A percentile compares a stretch with the other conserved stretches of the same genome.
Conservation (phyloP, 1,284 basidiomycete species). For the Anthracocystis setariae region DNA sequence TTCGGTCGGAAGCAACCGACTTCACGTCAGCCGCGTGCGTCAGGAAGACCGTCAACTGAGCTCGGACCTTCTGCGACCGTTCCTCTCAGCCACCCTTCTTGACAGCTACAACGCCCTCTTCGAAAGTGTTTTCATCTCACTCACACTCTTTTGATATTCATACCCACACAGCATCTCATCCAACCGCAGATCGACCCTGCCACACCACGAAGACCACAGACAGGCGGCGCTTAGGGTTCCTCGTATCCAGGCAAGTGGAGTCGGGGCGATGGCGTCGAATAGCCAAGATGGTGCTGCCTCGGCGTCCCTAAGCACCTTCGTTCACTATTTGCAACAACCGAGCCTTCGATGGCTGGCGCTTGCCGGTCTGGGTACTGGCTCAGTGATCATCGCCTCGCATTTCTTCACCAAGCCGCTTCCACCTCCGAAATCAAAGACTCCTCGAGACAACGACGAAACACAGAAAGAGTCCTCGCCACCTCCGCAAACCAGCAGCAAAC, state of each 20-base stretch:
- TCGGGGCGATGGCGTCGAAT: constrained; percentile 21
- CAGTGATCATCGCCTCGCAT: constrained; percentile 17
- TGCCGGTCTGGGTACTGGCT: constrained; percentile 37
- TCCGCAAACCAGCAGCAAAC: constrained; percentile 8
- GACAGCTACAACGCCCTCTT: background rate
- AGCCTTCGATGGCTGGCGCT: constrained; percentile 29
- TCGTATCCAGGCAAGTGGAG: background rate
- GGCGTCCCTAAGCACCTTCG: constrained; percentile 23
- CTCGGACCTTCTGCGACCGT: constrained; percentile 20
- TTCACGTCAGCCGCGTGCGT: constrained; percentile 22
- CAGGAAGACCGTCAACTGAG: constrained; percentile 13
- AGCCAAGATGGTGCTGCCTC: constrained; percentile 32
- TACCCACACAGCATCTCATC: background rate
- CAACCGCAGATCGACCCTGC: background rate
- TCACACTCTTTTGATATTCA: constrained; percentile 1
- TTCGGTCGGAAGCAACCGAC: background rate
- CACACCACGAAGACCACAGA: too few species aligned
- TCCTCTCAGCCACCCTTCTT: background rate
- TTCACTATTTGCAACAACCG: constrained; percentile 25
- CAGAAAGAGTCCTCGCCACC: constrained; percentile 20
- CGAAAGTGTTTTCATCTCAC: background rate
- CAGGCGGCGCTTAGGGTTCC: too few species aligned
- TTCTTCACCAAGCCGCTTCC: constrained; percentile 8
- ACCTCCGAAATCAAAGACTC: background rate
- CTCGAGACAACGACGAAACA: constrained; percentile 3